phyloP scores from a whole-genome alignment of 192 early-diverging fungal genomes.

The Coemansia sp. region DNA sequence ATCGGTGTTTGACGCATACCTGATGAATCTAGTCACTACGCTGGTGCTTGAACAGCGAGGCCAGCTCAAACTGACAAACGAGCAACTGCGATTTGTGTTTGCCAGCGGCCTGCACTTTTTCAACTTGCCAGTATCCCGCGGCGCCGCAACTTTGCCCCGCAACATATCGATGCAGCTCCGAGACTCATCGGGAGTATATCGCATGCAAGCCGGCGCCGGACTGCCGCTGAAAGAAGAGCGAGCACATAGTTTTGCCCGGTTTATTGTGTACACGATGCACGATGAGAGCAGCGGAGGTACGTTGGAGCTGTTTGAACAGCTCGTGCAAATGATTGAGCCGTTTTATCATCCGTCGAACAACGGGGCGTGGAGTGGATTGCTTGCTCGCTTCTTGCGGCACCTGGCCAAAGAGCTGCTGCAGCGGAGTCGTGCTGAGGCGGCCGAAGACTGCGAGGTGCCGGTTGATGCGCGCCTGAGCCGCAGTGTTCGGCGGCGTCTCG shows the following conservation, averaged over 20 bases:
- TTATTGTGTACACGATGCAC: constrained; percentile 77
- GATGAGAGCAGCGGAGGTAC: constrained; percentile 56
- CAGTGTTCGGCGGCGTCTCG: constrained; percentile 42
- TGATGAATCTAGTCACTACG: constrained; percentile 69
- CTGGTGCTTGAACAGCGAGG: constrained; percentile 59
- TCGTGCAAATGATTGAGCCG: constrained; percentile 85
- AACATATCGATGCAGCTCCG: constrained; percentile 17
- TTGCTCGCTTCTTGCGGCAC: constrained; percentile 70
- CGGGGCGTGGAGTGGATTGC: constrained; percentile 76
- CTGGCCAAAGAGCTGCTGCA: constrained; percentile 69
- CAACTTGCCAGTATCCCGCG: constrained; percentile 36
- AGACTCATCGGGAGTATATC: constrained; percentile 37
- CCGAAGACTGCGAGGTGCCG: constrained; percentile 23
- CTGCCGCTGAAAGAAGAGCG: constrained; percentile 48
- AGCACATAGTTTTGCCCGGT: constrained; percentile 62
- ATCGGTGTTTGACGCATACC: constrained; percentile 63
- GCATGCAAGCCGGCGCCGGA: constrained; percentile 24
- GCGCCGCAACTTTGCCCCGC: constrained; percentile 20
- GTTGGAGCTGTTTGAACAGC: constrained; percentile 63
- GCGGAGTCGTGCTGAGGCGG: constrained; percentile 44
- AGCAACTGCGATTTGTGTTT: constrained; percentile 52
- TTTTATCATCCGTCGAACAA: constrained; percentile 93
- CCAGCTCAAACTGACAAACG: constrained; percentile 28
- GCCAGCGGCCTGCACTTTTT: constrained; percentile 51
- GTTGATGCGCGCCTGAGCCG: constrained; percentile 26